phyloP scores from a whole-genome alignment of 371 early-diverging fungal genomes.

The Parasitella parasitica region DNA sequence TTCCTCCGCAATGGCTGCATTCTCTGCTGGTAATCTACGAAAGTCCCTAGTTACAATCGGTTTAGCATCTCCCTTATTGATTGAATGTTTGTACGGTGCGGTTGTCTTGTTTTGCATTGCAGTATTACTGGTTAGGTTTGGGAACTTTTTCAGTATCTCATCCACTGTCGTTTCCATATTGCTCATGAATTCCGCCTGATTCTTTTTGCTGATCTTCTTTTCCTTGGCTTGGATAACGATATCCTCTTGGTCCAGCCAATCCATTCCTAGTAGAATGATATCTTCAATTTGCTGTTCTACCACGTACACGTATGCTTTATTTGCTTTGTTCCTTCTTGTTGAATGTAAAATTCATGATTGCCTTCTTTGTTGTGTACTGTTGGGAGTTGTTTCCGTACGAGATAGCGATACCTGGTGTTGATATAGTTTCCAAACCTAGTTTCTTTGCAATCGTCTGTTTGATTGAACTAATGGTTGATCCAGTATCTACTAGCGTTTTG shows the following conservation, averaged over 20 bases:
- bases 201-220: no score
- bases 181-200: not conserved
- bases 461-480: no score
- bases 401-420: no score
- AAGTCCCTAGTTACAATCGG: conserved; percentile 16
- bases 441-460: no score
- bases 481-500: no score
- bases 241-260: not conserved
- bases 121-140: not conserved
- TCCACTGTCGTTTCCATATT: not conserved
- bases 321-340: not conserved
- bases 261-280: not conserved
- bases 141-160: not conserved
- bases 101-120: not conserved
- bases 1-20: conserved; percentile 7
- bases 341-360: not conserved
- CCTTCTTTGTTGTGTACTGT: not conserved
- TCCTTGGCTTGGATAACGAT: not conserved
- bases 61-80: conserved; percentile 13
- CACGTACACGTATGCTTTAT: not conserved
- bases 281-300: not conserved
- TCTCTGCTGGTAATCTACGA: conserved; percentile 16
- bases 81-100: conserved; percentile 18
- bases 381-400: no score
- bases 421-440: no score